Base-by-base conservation (phyloP, 768 basidiomycete species). In the Boletus subparvulus region DNA sequence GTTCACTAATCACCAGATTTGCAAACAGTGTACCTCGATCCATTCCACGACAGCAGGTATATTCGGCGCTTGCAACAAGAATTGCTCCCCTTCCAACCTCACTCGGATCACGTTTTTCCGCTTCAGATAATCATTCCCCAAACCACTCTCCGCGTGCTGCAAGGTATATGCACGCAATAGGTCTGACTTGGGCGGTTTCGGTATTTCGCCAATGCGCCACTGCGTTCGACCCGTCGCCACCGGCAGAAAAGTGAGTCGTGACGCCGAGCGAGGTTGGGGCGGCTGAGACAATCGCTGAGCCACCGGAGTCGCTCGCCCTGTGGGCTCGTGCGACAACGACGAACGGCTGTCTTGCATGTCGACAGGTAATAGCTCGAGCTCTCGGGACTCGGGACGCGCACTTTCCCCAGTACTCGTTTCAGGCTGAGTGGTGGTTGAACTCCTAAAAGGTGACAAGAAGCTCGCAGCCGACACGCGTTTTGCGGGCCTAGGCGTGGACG, bases 51-150 rank as follows among this genome's bases (percentile, higher is more conserved):
- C 95, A 28, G 85, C 84, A 43, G 85, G 80, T 39, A 94, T 86
- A 67, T 90, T 87, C 48, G 80, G 83, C 3, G 92, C 91, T 74
- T 99, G 96, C 63, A 99, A 65, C 63, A 99, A 76, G 73, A 99
- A 99, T 75, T 99, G 97, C 76, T 98, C 92, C 13, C 96, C 97
- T 70, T 97, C 94, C 61, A 94, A 76, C 55, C 96, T 75, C 30
- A 98, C 84, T 21, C 97, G 81, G 35, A 98, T 94, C 44, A 98
- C 96, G 70, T 98, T 91, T 77, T 85, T 88, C 60, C 94, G 79
- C 80, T 98, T 98, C 61, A 84, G 37, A 73, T 99, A 99, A 71
- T 99, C 97, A 56, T 91, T 94, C 33, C 93, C 97, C 37, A 99
- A 71, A 21, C 97, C 97, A 58, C 92, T 93, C 78, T 98, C 95